Evolutionary conservation across 441 rosid genomes (phyloP).

Genomic region (Isatis lusitanica): DNA sequence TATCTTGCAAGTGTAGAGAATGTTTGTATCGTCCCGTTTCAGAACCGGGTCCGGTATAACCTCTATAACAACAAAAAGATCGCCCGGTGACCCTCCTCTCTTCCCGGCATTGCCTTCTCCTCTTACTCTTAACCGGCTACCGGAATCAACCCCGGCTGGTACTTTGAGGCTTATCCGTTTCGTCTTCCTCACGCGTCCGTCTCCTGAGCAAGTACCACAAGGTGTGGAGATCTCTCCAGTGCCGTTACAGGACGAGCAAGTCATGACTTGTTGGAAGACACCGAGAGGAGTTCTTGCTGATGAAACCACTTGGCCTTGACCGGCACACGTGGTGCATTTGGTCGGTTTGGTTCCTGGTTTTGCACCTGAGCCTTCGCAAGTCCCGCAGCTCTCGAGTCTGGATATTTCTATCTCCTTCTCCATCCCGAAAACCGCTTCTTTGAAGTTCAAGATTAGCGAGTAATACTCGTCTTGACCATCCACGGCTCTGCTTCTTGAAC

Average conservation of each 20-base stretch:
- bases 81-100: constrained; percentile 91
- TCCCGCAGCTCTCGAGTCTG: constrained; percentile 79
- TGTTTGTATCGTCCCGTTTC: constrained; percentile 84
- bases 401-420: constrained; percentile 94
- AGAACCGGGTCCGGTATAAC: constrained; percentile 85
- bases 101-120: constrained; percentile 95
- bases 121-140: constrained; percentile 91
- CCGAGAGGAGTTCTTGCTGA: constrained; percentile 95
- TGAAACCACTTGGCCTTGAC: constrained; percentile 93
- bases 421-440: constrained; percentile 96
- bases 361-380: constrained; percentile 89
- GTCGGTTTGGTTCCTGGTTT: constrained; percentile 84
- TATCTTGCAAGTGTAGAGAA: constrained; percentile 85
- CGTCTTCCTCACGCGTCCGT: constrained; percentile 82
- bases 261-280: constrained; percentile 95
- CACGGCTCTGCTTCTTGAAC: constrained; percentile 72
- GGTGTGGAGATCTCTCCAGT: constrained; percentile 80
- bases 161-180: constrained; percentile 92
- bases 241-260: constrained; percentile 80
- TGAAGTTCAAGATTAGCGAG: constrained; percentile 68
- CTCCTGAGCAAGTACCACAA: constrained; percentile 87
- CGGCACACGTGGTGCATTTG: constrained; percentile 81
- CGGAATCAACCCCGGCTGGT: constrained; percentile 94
- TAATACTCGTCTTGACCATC: constrained; percentile 94
- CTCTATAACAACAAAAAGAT: constrained; percentile 82